Conservation (phyloP, 495 filamentous ascomycete genomes). For the Aspergillus wentii region DNA sequence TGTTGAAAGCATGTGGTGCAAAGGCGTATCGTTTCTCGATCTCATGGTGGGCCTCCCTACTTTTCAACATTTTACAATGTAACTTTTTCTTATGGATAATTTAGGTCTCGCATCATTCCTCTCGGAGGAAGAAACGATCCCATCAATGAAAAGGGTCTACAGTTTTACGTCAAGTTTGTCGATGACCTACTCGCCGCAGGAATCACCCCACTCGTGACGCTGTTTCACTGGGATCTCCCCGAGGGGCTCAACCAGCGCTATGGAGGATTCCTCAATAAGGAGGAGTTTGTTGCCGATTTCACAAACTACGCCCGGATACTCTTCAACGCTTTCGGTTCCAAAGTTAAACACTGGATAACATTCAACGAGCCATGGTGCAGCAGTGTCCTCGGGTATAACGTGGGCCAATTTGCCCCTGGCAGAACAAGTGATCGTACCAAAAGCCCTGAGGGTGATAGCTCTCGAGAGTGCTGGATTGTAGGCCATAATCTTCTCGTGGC, state of each 20-base stretch:
- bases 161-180: constrained; percentile 45
- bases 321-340: constrained; percentile 38
- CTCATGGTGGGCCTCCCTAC: constrained; percentile 61
- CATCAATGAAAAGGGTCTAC: constrained; percentile 42
- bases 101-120: constrained; percentile 66
- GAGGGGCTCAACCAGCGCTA: constrained; percentile 48
- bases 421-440: constrained; percentile 44
- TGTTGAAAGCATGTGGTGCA: constrained; percentile 61
- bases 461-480: constrained; percentile 48
- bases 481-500: constrained; percentile 46
- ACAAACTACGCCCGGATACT: constrained; percentile 45
- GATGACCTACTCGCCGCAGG: constrained; percentile 44
- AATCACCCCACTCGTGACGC: constrained; percentile 46
- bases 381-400: constrained; percentile 47
- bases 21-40: constrained; percentile 71
- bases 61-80: background rate
- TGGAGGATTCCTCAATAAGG: constrained; percentile 46
- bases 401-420: constrained; percentile 47
- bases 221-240: constrained; percentile 53
- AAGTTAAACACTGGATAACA: constrained; percentile 53
- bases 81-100: constrained; percentile 1
- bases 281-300: constrained; percentile 48
- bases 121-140: constrained; percentile 43
- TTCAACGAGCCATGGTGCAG: constrained; percentile 54
- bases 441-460: constrained; percentile 43